Evolutionary conservation across 345 rosid species (phyloP).

Genomic region (Erodium maritimum): DNA sequence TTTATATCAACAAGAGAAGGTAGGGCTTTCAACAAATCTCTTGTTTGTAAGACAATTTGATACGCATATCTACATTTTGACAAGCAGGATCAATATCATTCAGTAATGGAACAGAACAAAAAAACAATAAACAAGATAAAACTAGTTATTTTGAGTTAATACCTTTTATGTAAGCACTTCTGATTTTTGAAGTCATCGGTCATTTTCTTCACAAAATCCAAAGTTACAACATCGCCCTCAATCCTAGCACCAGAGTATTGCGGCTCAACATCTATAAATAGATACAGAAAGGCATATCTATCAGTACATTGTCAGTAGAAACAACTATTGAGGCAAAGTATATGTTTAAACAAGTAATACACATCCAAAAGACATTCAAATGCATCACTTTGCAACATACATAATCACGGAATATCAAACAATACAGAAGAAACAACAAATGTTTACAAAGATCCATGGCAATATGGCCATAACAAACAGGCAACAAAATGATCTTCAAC

Average conservation of each 20-base stretch:
- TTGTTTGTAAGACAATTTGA: conserved; percentile 77
- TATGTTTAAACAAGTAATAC: background rate
- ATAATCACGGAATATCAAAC: background rate
- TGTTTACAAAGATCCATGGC: no score
- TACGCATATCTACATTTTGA: conserved; percentile 63
- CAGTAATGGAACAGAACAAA: background rate
- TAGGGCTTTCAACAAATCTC: conserved; percentile 58
- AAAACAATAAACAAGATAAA: conserved; percentile 11
- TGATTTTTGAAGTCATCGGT: conserved; percentile 88
- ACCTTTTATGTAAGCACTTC: conserved; percentile 85
- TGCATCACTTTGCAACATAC: background rate
- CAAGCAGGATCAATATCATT: conserved; percentile 7
- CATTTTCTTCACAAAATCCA: conserved; percentile 90
- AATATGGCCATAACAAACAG: background rate
- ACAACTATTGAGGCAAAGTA: background rate
- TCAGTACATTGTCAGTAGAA: background rate
- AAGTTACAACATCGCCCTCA: conserved; percentile 71
- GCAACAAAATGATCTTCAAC: background rate
- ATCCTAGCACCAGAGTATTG: conserved; percentile 89
- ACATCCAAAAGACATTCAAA: no score
- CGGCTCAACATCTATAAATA: conserved; percentile 81
- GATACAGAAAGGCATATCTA: background rate
- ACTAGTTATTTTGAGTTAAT: background rate
- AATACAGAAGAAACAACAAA: no score
- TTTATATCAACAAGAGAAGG: conserved; percentile 80